Evolutionary conservation across 192 early-diverging fungal species (phyloP).

Genomic region (Gaertneriomyces semiglobifer): DNA sequence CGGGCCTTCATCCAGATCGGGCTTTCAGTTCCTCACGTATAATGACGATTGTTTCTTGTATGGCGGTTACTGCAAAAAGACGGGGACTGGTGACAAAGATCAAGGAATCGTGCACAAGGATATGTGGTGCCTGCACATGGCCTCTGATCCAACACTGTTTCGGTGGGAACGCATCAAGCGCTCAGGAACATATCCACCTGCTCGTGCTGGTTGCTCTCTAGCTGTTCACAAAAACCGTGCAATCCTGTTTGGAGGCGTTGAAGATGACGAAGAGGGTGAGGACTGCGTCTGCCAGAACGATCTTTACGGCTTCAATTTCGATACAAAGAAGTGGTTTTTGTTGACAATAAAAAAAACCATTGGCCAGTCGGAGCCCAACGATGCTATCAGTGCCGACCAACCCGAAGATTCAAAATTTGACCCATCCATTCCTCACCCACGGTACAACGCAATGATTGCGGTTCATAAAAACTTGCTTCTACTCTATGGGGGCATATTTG

Average conservation of each 20-base stretch:
- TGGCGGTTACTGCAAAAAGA: conserved; percentile 67
- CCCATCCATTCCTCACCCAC: conserved; percentile 45
- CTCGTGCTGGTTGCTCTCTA: conserved; percentile 54
- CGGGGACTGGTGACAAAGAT: conserved; percentile 36
- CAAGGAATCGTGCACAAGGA: conserved; percentile 28
- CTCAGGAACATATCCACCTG: conserved; percentile 38
- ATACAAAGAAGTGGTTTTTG: conserved; percentile 62
- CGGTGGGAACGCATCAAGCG: conserved; percentile 65
- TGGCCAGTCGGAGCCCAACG: not conserved
- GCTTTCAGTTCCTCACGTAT: conserved; percentile 57
- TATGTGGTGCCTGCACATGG: conserved; percentile 58
- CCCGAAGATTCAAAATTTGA: conserved; percentile 2
- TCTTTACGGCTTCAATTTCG: conserved; percentile 56
- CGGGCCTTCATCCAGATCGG: conserved; percentile 45
- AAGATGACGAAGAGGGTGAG: conserved; percentile 65
- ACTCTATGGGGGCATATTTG: conserved; percentile 65
- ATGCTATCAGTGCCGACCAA: no score
- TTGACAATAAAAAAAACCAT: conserved; percentile 43
- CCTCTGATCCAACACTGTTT: conserved; percentile 49
- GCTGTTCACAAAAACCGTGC: conserved; percentile 56
- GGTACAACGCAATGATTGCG: conserved; percentile 68
- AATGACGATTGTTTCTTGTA: conserved; percentile 57
- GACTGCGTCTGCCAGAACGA: conserved; percentile 62
- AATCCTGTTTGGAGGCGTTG: conserved; percentile 63
- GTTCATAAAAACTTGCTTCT: conserved; percentile 53